Evolutionary conservation across 2,329 filamentous ascomycete species (phyloP).

Genomic region (Pseudocercospora fuligena): DNA sequence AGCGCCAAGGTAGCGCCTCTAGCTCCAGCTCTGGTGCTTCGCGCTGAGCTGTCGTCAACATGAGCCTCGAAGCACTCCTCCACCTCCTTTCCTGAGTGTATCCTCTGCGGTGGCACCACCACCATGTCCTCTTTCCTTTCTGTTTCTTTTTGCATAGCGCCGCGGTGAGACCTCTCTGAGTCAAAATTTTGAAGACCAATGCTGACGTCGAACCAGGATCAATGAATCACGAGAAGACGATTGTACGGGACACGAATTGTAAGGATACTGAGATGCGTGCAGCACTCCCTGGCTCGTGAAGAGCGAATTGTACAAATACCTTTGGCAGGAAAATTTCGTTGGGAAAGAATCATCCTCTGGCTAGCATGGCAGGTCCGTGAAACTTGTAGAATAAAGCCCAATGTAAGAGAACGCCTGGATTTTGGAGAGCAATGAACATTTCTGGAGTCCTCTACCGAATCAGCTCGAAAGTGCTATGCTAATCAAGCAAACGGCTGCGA

Average conservation of each 20-base stretch:
- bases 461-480: not conserved
- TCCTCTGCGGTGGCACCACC: not conserved
- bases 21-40: slow-evolving; percentile 9
- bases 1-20: slow-evolving; percentile 4
- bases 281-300: not conserved
- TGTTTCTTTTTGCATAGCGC: not conserved
- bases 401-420: not conserved
- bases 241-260: slow-evolving; percentile 5
- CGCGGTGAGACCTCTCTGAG: not conserved
- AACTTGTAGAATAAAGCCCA: not conserved
- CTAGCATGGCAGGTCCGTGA: slow-evolving; percentile 2
- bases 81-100: not conserved
- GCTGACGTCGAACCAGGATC: not conserved
- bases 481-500: not conserved
- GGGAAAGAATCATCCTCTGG: not conserved
- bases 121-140: not conserved
- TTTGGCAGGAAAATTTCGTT: not conserved
- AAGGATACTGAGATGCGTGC: not conserved
- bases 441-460: not conserved
- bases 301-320: slow-evolving; percentile 1
- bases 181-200: not conserved
- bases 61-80: not conserved
- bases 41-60: not conserved
- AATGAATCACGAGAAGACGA: slow-evolving; percentile 10
- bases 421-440: not conserved